Conservation (phyloP, 352 stramenopile species). For the Discostella stelligera region DNA sequence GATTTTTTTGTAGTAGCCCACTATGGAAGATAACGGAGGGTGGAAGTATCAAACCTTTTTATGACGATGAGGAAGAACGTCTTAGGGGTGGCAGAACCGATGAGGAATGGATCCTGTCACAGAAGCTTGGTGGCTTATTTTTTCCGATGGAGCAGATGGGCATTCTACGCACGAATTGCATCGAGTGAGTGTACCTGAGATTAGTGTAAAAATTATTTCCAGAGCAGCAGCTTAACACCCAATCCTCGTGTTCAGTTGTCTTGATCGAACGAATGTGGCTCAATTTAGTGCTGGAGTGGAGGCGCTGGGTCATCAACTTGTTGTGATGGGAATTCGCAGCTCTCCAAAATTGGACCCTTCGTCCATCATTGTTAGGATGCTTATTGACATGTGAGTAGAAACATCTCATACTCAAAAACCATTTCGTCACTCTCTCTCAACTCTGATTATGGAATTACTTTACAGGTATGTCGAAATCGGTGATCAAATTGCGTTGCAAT, state of each 20-base stretch:
- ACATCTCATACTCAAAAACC: too few relatives aligned
- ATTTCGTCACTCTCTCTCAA: background rate
- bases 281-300: slow-evolving; percentile 87
- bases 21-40: slow-evolving; percentile 80
- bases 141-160: slow-evolving; percentile 93
- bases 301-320: slow-evolving; percentile 93
- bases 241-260: slow-evolving; percentile 53
- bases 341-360: slow-evolving; percentile 79
- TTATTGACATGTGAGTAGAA: slow-evolving; percentile 89
- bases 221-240: background rate
- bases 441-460: background rate
- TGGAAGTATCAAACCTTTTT: slow-evolving; percentile 70
- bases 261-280: slow-evolving; percentile 91
- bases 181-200: slow-evolving; percentile 86
- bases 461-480: slow-evolving; percentile 93
- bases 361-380: slow-evolving; percentile 91
- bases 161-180: slow-evolving; percentile 98
- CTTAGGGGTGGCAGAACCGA: slow-evolving; percentile 48
- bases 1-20: slow-evolving; percentile 93
- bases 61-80: slow-evolving; percentile 33
- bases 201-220: background rate
- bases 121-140: slow-evolving; percentile 83
- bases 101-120: slow-evolving; percentile 31
- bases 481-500: slow-evolving; percentile 98
- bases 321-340: slow-evolving; percentile 94